phyloP scores from a whole-genome alignment of 2,329 filamentous ascomycete genomes.

The Fusarium veterinarium region DNA sequence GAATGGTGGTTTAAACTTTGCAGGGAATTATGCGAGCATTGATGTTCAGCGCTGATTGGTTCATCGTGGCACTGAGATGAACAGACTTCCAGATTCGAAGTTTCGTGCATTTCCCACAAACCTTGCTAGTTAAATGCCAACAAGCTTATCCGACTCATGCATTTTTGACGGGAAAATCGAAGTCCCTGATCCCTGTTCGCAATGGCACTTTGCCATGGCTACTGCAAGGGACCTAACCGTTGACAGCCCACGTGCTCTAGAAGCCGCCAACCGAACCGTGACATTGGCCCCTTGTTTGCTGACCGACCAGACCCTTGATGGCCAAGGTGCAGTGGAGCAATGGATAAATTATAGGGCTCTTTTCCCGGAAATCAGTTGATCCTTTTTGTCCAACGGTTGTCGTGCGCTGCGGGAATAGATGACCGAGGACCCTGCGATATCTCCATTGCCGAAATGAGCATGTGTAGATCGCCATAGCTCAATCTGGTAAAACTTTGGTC shows the following conservation, averaged over 20 bases:
- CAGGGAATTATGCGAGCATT: too few species aligned
- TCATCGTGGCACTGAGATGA: not conserved
- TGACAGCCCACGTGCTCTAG: not conserved
- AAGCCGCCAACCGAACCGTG: not conserved
- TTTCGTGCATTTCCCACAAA: not conserved
- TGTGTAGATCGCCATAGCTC: not conserved
- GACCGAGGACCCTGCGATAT: not conserved
- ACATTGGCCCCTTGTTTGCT: not conserved
- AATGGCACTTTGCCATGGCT: not conserved
- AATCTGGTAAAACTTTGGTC: fast-evolving
- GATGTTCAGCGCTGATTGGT: not conserved
- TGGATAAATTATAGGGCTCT: too few species aligned
- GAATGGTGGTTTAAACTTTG: not conserved
- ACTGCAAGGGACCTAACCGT: fast-evolving
- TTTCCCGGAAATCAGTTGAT: fast-evolving
- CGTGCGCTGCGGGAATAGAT: not conserved
- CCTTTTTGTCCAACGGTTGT: fast-evolving
- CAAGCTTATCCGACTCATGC: not conserved
- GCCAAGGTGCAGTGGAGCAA: not conserved
- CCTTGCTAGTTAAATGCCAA: not conserved
- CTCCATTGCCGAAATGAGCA: not conserved
- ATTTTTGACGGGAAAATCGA: not conserved
- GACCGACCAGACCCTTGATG: not conserved
- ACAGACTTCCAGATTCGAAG: not conserved
- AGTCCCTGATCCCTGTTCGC: fast-evolving